Conservation (phyloP, 257 asterid species). For the Cruciata laevipes region DNA sequence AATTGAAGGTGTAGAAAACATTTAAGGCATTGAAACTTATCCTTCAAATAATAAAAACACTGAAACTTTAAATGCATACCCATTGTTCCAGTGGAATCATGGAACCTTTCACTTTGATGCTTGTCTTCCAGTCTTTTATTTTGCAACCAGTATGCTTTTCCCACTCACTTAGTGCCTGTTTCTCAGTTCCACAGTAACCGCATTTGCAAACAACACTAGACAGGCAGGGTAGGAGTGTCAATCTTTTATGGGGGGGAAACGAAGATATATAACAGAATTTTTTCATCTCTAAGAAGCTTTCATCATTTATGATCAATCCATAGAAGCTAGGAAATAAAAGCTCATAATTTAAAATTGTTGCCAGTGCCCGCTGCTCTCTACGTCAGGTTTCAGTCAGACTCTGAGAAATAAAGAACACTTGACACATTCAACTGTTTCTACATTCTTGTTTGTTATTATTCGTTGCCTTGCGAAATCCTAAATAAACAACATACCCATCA, state of each 20-base stretch:
- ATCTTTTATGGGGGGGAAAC: background rate
- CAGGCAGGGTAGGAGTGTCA: slow-evolving; percentile 6
- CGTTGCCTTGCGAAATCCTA: background rate
- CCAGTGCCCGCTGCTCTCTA: background rate
- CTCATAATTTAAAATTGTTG: background rate
- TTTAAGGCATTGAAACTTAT: no score
- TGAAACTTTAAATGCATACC: slow-evolving; percentile 51
- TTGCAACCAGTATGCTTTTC: slow-evolving; percentile 87
- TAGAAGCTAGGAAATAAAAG: background rate
- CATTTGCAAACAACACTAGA: slow-evolving; percentile 97
- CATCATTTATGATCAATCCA: background rate
- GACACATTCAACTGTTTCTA: background rate
- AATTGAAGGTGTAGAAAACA: no score
- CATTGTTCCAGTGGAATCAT: slow-evolving; percentile 84
- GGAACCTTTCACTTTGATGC: slow-evolving; percentile 85
- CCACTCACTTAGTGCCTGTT: slow-evolving; percentile 93
- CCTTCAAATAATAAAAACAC: no score
- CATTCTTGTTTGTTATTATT: background rate
- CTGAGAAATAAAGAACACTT: background rate
- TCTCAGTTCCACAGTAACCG: slow-evolving; percentile 83
- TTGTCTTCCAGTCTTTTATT: slow-evolving; percentile 83
- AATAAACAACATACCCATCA: background rate
- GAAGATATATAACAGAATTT: background rate
- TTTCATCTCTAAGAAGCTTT: background rate
- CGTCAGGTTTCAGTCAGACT: no score